Evolutionary conservation across 1,284 basidiomycete species (phyloP), one percentile per base, ranked within the genome.

Genomic region (Coniophora puteana): DNA sequence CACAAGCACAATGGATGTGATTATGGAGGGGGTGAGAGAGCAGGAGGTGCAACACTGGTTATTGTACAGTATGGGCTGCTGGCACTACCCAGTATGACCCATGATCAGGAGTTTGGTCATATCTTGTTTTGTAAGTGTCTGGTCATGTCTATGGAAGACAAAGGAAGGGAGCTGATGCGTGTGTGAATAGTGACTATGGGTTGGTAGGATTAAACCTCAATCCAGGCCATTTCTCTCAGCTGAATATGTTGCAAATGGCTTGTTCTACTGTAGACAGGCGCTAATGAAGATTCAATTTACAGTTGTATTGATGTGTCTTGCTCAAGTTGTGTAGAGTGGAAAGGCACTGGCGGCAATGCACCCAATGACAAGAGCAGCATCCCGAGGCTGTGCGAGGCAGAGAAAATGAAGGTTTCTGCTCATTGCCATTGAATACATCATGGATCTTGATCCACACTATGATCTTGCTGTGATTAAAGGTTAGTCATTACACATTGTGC

Each of bases 271-370:
- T 14, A 6, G 17, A 16, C n/a, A n/a, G 33, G 22, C 21, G 20
- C 30, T 34, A 11, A 28, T 43, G 29, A 47, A 23, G 12, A 20
- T 40, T 37, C 20, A 41, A 27, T 24, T 37, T 39, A 34, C 47
- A 89, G 86, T 87, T 57, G 85, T 86, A 10, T 52, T 89, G 38
- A 89, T 89, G 85, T 87, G 83, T 58, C 71, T 89, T 21, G 82
- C 79, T 36, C 85, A 88, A 56, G 87, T 89, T 46, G 77, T 77
- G n/a, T 89, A 88, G n/a, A n/a, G n/a, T n/a, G n/a, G n/a, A n/a
- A n/a, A n/a, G n/a, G n/a, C n/a, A n/a, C n/a, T n/a, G n/a, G n/a
- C n/a, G n/a, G n/a, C n/a, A n/a, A n/a, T n/a, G n/a, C n/a, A n/a
- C n/a, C n/a, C n/a, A n/a, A n/a, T n/a, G n/a, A n/a, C n/a, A n/a